phyloP scores from a whole-genome alignment of 257 asterid genomes.

The Przewalskia tangutica region DNA sequence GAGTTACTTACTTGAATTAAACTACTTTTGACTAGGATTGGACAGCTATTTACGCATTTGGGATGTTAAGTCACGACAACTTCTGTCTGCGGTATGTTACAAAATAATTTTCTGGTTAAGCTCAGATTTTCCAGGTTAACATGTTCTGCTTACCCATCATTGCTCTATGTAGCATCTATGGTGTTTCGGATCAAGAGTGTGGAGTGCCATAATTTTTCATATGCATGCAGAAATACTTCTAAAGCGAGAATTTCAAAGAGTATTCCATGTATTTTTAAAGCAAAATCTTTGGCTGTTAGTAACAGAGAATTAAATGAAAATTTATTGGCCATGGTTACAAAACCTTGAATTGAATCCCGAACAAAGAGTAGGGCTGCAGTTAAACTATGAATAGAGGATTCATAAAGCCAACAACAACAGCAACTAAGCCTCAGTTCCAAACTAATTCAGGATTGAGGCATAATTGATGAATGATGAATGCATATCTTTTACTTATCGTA shows the following conservation, averaged over 20 bases:
- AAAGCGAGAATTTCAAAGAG: not conserved
- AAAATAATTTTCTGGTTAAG: not conserved
- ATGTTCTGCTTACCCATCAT: not conserved
- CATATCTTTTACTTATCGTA: not conserved
- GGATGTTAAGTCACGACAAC: slow-evolving; percentile 76
- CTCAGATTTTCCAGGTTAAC: not conserved
- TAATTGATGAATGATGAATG: not conserved
- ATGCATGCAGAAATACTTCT: not conserved
- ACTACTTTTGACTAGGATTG: slow-evolving; percentile 43
- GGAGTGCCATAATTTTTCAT: not conserved
- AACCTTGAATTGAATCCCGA: not conserved
- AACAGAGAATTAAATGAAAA: not conserved
- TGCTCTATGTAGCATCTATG: not conserved
- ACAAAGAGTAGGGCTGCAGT: not conserved
- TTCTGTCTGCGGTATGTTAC: slow-evolving; percentile 65
- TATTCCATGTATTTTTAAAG: not conserved
- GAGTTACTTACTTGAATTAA: not conserved
- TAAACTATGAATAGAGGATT: not conserved
- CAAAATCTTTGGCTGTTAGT: not conserved
- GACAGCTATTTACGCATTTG: slow-evolving; percentile 92
- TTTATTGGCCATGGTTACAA: not conserved
- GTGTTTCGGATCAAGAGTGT: not conserved
- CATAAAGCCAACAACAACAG: not conserved
- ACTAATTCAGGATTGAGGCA: not conserved
- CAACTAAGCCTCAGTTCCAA: no score